These are phyloP conservation scores for Takakia lepidozioides DNA, from an alignment of 225 moss, liverwort and hornwort species.

Conservation along the genomic window DNA sequence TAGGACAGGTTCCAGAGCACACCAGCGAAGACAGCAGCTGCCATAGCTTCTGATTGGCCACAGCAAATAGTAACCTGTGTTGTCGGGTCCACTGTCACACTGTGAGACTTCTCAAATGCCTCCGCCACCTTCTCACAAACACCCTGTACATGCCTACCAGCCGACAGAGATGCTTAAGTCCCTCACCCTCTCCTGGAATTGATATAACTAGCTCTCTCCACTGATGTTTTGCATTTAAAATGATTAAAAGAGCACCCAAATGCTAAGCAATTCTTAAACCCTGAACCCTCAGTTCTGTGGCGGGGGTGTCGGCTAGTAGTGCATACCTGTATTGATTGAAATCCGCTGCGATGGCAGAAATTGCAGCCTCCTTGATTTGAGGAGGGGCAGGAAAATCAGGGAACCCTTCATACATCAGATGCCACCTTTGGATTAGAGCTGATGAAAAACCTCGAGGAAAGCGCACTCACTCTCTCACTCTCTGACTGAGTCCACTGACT, in stretches of 20 bases:
- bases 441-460: neutral
- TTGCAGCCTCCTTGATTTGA: slow-evolving; percentile 68
- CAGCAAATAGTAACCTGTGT: slow-evolving; percentile 81
- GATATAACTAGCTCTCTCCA: neutral
- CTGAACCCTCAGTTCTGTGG: slow-evolving; percentile 5
- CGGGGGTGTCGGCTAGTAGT: neutral
- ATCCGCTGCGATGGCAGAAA: slow-evolving; percentile 62
- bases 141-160: slow-evolving; percentile 79
- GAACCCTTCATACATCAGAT: slow-evolving; percentile 38
- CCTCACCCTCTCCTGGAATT: neutral
- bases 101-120: slow-evolving; percentile 48
- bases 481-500: neutral
- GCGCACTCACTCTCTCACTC: neutral
- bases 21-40: slow-evolving; percentile 79
- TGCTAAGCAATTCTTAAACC: neutral
- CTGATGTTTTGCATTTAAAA: neutral
- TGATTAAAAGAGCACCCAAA: neutral
- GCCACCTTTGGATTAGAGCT: neutral
- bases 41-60: slow-evolving; percentile 87
- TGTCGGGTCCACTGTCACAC: slow-evolving; percentile 60
- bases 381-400: slow-evolving; percentile 87
- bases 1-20: too few relatives aligned
- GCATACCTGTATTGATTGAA: slow-evolving; percentile 80
- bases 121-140: slow-evolving; percentile 66
- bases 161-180: neutral